Percentiles rank a stretch among this genome's conserved stretches.
Evolutionary conservation across 331 rosid genomes (phyloP).

Genomic region (Quercus tomentella): DNA sequence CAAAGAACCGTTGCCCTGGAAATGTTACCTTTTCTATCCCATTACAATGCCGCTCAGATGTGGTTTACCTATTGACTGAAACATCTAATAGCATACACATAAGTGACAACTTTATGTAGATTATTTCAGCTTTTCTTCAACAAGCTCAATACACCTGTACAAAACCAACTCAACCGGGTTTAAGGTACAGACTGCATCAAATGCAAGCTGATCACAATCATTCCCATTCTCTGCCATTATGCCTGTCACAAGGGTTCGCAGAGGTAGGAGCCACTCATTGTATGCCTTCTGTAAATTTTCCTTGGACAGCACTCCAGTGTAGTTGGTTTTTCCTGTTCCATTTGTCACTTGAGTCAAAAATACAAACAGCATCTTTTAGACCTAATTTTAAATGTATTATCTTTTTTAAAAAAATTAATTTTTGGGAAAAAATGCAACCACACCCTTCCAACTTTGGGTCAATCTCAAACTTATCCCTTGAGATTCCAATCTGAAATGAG

Average conservation of each 20-base stretch:
- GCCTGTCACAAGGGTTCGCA: slow-evolving; percentile 61
- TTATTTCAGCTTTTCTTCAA: slow-evolving; percentile 62
- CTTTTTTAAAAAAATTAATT: too few relatives aligned
- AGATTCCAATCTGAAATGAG: too few relatives aligned
- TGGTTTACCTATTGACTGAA: neutral
- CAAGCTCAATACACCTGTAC: slow-evolving; percentile 82
- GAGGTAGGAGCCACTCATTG: slow-evolving; percentile 82
- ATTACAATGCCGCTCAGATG: neutral
- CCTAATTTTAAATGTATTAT: neutral
- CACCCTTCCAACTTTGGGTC: too few relatives aligned
- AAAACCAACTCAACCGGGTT: slow-evolving; percentile 83
- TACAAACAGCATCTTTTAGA: neutral
- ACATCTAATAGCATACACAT: neutral
- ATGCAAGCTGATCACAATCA: slow-evolving; percentile 44
- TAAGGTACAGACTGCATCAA: slow-evolving; percentile 50
- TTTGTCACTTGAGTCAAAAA: neutral
- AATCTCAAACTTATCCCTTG: too few relatives aligned
- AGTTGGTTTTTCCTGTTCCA: slow-evolving; percentile 62
- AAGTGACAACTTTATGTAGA: slow-evolving; percentile 18
- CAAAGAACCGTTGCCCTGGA: neutral
- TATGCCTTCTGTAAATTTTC: slow-evolving; percentile 52
- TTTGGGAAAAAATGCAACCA: too few relatives aligned
- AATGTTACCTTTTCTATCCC: neutral
- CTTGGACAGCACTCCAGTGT: slow-evolving; percentile 49
- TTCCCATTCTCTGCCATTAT: slow-evolving; percentile 49